Conservation (phyloP, 441 rosid species). For the Brassica hybrid region DNA sequence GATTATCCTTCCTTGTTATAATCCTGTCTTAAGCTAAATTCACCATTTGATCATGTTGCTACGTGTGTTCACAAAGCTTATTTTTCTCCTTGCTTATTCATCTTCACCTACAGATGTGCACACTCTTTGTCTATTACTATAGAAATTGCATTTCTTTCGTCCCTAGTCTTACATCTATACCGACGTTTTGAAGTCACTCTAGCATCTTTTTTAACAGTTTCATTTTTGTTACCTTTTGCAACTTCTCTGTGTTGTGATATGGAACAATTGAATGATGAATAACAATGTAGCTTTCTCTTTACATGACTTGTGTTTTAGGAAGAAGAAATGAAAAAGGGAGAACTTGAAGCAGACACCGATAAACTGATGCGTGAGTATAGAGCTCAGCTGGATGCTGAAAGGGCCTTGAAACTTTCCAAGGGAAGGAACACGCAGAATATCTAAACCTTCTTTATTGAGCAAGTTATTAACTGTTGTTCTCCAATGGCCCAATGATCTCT, state of each 20-base stretch:
- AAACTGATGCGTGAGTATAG: constrained; percentile 98
- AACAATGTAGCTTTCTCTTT: background rate
- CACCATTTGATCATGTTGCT: constrained; percentile 12
- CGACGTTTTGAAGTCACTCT: background rate
- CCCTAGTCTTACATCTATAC: background rate
- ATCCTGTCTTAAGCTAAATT: background rate
- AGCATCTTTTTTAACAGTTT: background rate
- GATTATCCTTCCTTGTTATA: too few relatives aligned
- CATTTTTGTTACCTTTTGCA: too few relatives aligned
- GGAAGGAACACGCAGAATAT: constrained; percentile 69
- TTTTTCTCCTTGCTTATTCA: constrained; percentile 5
- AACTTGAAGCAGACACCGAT: constrained; percentile 88
- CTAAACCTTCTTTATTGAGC: constrained; percentile 19
- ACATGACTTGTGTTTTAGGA: constrained; percentile 76
- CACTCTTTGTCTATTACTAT: background rate
- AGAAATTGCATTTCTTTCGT: background rate
- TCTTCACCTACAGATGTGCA: background rate
- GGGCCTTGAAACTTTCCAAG: constrained; percentile 89
- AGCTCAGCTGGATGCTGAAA: constrained; percentile 98
- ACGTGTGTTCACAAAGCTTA: constrained; percentile 5
- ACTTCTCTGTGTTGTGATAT: constrained; percentile 11
- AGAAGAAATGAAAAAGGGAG: constrained; percentile 87
- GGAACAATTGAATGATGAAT: background rate
- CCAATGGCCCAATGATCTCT: constrained; percentile 42
- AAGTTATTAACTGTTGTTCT: constrained; percentile 8